phyloP scores from a whole-genome alignment of 257 asterid species.

The Penstemon newberryi region DNA sequence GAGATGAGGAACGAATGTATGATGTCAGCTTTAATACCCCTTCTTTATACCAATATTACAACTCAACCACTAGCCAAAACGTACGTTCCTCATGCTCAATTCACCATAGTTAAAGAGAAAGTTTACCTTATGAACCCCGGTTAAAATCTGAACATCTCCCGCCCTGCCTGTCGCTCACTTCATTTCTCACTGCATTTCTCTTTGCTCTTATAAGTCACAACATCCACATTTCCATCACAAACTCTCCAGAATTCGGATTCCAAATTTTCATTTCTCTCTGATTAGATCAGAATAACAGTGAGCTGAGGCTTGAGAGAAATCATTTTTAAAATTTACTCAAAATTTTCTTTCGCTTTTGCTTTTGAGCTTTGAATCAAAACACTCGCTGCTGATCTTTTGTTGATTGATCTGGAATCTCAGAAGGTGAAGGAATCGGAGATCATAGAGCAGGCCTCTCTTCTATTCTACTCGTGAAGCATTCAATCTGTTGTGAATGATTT shows the following conservation, averaged over 20 bases:
- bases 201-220: not conserved
- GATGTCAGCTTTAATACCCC: not conserved
- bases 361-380: conserved; percentile 1
- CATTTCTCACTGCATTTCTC: conserved; percentile 12
- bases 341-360: not conserved
- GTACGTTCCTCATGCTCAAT: conserved; percentile 21
- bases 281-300: conserved; percentile 39
- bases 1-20: too few species aligned
- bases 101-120: conserved; percentile 30
- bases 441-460: conserved; percentile 94
- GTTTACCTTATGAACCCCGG: conserved; percentile 31
- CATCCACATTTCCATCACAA: conserved; percentile 10
- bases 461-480: conserved; percentile 48
- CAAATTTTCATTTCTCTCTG: conserved; percentile 31
- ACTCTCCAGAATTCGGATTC: conserved; percentile 6
- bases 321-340: conserved; percentile 1
- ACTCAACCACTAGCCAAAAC: not conserved
- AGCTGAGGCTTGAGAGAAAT: conserved; percentile 27
- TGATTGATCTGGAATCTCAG: conserved; percentile 36
- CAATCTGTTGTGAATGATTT: not conserved
- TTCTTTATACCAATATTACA: conserved; percentile 16
- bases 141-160: conserved; percentile 9
- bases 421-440: conserved; percentile 82
- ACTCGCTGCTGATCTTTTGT: conserved; percentile 7
- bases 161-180: too few species aligned